Evolutionary conservation across 768 basidiomycete genomes (phyloP).

Genomic region (Kwoniella dejecticola): DNA sequence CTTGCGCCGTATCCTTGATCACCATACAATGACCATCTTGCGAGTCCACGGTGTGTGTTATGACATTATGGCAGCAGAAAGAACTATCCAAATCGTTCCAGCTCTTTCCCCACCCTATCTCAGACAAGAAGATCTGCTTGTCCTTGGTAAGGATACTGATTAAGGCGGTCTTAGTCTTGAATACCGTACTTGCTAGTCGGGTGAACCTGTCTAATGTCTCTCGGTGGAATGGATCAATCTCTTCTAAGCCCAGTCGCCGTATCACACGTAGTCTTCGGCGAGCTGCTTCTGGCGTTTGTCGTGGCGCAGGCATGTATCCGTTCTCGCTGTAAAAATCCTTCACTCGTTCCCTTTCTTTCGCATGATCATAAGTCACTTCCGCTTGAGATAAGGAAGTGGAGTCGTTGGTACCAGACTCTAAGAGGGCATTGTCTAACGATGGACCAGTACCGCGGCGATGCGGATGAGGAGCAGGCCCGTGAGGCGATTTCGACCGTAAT

Average conservation of each 20-base stretch:
- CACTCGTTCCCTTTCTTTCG: constrained; percentile 29
- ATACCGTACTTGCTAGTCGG: constrained; percentile 43
- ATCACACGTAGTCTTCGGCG: constrained; percentile 40
- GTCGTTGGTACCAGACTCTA: constrained; percentile 25
- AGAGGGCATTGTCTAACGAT: constrained; percentile 17
- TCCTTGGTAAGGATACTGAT: constrained; percentile 49
- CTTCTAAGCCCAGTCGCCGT: constrained; percentile 41
- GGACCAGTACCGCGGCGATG: not conserved
- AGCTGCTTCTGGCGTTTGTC: constrained; percentile 34
- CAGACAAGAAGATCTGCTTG: constrained; percentile 40
- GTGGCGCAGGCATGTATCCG: constrained; percentile 46
- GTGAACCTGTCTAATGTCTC: constrained; percentile 47
- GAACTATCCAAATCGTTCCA: constrained; percentile 36
- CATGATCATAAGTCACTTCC: constrained; percentile 24
- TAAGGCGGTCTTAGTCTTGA: constrained; percentile 35
- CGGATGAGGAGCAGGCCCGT: not conserved
- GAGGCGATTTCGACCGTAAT: not conserved
- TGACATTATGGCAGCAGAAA: constrained; percentile 50
- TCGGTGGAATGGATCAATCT: constrained; percentile 25
- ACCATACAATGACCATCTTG: constrained; percentile 46
- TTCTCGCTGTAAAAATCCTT: constrained; percentile 35
- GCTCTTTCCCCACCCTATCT: constrained; percentile 23
- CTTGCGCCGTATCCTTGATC: constrained; percentile 35
- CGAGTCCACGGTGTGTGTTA: constrained; percentile 16
- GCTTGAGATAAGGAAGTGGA: constrained; percentile 22